These are phyloP conservation scores for Sugiyamaella valdiviana DNA, from an alignment of 805 yeast genomes.

Conservation along the genomic window DNA sequence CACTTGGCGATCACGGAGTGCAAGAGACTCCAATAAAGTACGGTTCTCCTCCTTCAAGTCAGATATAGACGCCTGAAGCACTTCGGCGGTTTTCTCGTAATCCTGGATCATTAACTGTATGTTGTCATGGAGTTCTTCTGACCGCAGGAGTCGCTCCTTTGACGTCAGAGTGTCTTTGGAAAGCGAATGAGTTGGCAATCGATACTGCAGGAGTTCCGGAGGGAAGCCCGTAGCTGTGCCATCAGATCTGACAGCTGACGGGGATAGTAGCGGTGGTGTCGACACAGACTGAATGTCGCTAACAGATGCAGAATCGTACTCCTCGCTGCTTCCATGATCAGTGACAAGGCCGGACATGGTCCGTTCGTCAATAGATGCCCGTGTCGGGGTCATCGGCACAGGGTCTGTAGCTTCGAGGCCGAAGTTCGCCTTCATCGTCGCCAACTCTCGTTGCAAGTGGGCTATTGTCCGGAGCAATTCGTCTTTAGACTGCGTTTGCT, in stretches of 20 bases:
- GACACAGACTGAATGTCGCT: not conserved
- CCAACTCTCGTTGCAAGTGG: slow-evolving; percentile 16
- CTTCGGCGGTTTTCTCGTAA: slow-evolving; percentile 17
- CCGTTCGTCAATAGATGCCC: not conserved
- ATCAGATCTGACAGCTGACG: not conserved
- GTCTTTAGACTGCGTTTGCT: slow-evolving; percentile 14
- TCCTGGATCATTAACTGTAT: slow-evolving; percentile 15
- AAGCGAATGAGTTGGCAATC: not conserved
- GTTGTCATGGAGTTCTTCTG: slow-evolving; percentile 14
- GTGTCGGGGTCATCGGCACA: not conserved
- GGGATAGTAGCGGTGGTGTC: not conserved
- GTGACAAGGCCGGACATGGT: not conserved
- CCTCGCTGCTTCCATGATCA: not conserved
- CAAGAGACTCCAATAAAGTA: not conserved
- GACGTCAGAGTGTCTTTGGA: not conserved
- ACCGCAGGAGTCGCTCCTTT: slow-evolving; percentile 6
- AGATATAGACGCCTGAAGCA: slow-evolving; percentile 12
- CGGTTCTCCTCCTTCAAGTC: slow-evolving; percentile 4
- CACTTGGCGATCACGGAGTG: not conserved
- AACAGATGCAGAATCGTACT: not conserved
- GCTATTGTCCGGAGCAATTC: slow-evolving; percentile 13
- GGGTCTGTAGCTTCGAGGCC: not conserved
- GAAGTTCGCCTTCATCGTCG: not conserved
- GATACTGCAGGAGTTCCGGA: not conserved
- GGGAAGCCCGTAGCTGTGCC: not conserved